Evolutionary conservation across 257 asterid genomes (phyloP), one percentile per base, ranked within the genome.

Genomic region (Plantago ovata): DNA sequence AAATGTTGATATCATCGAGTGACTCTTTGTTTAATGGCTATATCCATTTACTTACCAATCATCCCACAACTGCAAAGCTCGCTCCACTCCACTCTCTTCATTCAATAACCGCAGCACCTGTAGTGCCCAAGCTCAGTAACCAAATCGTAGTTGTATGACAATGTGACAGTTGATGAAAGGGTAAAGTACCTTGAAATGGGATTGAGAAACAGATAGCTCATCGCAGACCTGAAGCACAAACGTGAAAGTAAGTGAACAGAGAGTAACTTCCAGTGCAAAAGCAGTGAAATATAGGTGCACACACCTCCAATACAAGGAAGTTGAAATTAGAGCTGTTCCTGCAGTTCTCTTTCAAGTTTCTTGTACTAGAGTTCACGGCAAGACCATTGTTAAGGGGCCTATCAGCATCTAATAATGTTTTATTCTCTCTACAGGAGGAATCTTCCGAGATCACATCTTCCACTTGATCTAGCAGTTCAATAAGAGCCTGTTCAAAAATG

Each of bases 251-350:
- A 18, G 46, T 65, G 52, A 57, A 53, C 38, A 38, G n/a, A 48
- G 45, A 13, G 38, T 36, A 47, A 28, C 56, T 72, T 60, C 45
- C 28, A 53, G 62, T 52, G 18, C 8, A 21, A n/a, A 42, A 54
- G 51, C n/a, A 63, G 63, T 66, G 52, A 38, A 39, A 59, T 36
- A 22, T 42, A 16, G 53, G 64, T 53, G 56, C 68, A 59, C n/a
- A n/a, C 61, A 88, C 98, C 98, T 92, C 98, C 81, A 92, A 68
- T 60, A 92, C 97, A 61, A 92, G 96, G 75, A 79, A 88, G 74
- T 49, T 72, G 59, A 62, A 59, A 69, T 65, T 67, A 12, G 78
- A 59, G 39, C 71, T 69, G 42, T 68, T 64, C n/a, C n/a, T n/a
- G 43, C 76, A 53, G 49, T 59, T 64, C 63, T 73, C 73, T 56